Evolutionary conservation across 768 basidiomycete genomes (phyloP), one percentile per base, ranked within the genome.

Genomic region (Leccinum variicolor): DNA sequence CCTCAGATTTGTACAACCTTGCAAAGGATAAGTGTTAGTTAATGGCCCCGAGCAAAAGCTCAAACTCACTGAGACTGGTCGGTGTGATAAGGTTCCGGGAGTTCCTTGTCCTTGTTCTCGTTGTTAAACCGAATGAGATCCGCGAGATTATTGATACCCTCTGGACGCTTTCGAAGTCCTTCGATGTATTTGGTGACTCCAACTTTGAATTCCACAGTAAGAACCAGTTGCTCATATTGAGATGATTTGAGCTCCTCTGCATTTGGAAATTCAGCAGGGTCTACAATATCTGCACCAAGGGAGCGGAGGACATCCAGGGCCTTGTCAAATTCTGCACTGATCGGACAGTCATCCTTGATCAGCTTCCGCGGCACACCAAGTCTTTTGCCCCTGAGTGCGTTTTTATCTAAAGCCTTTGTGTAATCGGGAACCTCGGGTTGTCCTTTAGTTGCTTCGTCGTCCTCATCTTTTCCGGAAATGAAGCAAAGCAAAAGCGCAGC

Each of bases 171-270:
- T 11, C 80, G 58, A 14, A 87, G 72, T 1, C 64, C 72, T 23
- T 76, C 61, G 25, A 80, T 78, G 55, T 81, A 87, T 25, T 70
- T 69, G 55, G 81, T 76, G 21, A 87, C 57, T 56, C 84, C 76
- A 47, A 81, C 85, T 75, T 86, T 87, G 72, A 87, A 82, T 61
- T 87, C 87, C 0, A 76, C 73, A 28, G 77, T 69, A 14, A 84
- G 62, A 1, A 87, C 85, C 19, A 81, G 65, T 0, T 69, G 76
- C 66, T 87, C 85, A 55, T 83, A 77, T 8, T 76, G 74, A 1
- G 80, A 79, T 1, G 58, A 59, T 19, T 74, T 62, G 41, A 84
- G 75, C 54, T 83, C 84, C 1, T 78, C 74, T 0, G 80, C 78
- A 31, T 78, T 79, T 0, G 84, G 80, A 15, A 88, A 70, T 57